Evolutionary conservation across 495 filamentous ascomycete species (phyloP).

Genomic region (Pseudomonodictys pantanalensis): DNA sequence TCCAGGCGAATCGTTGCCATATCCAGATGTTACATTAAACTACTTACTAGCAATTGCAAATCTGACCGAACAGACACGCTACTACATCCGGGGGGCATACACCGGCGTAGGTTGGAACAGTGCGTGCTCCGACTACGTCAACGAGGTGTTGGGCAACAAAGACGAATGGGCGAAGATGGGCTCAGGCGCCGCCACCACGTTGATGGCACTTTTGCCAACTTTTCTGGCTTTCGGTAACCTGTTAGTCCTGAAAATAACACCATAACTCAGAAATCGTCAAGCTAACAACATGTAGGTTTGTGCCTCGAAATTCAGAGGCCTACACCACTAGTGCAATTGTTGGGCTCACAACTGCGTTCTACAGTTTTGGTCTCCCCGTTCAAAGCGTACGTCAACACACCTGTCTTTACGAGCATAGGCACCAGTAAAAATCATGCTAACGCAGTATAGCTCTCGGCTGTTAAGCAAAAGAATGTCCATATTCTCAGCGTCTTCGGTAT

Average conservation of each 20-base stretch:
- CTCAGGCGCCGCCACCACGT: conserved; percentile 17
- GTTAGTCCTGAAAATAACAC: conserved; percentile 1
- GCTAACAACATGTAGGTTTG: not conserved
- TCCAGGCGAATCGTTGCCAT: not conserved
- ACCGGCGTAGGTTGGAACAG: conserved; percentile 14
- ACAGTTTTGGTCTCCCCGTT: conserved; percentile 26
- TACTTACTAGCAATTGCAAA: conserved; percentile 10
- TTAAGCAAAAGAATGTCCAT: not conserved
- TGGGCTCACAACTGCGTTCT: conserved; percentile 22
- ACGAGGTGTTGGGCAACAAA: conserved; percentile 9
- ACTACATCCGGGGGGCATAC: conserved; percentile 18
- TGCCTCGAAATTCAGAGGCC: conserved; percentile 30
- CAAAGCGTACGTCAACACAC: conserved; percentile 28
- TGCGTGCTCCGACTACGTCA: conserved; percentile 10
- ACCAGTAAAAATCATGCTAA: not conserved
- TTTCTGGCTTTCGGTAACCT: conserved; percentile 31
- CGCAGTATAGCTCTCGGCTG: conserved; percentile 4
- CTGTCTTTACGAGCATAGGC: no score
- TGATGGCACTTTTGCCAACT: conserved; percentile 30
- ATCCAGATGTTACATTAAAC: not conserved
- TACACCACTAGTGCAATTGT: conserved; percentile 24
- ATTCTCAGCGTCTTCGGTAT: conserved; percentile 10
- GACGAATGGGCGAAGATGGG: conserved; percentile 27
- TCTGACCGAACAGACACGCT: not conserved
- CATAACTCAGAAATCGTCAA: not conserved